A percentile compares a stretch with the other conserved stretches of the same genome.
Conservation (phyloP, 164 flowering plant species). For the Piper longum region DNA sequence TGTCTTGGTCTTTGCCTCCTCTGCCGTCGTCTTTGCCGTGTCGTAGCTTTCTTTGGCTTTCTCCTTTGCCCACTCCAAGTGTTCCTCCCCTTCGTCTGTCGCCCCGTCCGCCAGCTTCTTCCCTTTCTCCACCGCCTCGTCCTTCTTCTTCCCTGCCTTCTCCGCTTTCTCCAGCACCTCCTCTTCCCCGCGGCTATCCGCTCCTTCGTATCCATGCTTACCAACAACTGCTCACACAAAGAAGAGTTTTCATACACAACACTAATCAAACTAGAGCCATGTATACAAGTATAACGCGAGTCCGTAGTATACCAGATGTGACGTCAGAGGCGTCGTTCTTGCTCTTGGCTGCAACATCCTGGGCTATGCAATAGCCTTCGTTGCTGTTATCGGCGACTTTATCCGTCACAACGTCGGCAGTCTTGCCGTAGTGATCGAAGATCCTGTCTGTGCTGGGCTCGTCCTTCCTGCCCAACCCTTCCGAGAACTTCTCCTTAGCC, state of each 20-base stretch:
- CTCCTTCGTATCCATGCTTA: background rate
- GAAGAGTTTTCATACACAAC: background rate
- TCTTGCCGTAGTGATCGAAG: background rate
- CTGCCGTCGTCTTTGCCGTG: background rate
- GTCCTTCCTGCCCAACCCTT: background rate
- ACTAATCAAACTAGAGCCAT: background rate
- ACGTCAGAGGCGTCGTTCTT: background rate
- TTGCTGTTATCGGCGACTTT: background rate
- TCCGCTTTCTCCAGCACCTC: background rate
- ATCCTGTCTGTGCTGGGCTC: background rate
- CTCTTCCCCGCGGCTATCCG: background rate
- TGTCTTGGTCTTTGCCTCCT: background rate
- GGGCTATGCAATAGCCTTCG: background rate
- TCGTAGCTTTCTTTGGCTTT: background rate
- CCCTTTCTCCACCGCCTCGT: background rate
- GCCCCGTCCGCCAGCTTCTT: background rate
- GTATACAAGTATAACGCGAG: background rate
- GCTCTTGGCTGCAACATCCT: background rate
- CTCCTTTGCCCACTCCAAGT: background rate
- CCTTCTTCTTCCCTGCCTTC: background rate
- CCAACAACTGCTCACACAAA: background rate
- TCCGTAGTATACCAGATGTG: background rate
- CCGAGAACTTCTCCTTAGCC: slow-evolving; percentile 1
- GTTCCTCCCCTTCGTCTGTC: background rate
- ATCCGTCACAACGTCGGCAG: background rate